A percentile compares a stretch with the other conserved stretches of the same genome.
Evolutionary conservation across 305 asterid genomes (phyloP).

Genomic region (Rubia balearica): DNA sequence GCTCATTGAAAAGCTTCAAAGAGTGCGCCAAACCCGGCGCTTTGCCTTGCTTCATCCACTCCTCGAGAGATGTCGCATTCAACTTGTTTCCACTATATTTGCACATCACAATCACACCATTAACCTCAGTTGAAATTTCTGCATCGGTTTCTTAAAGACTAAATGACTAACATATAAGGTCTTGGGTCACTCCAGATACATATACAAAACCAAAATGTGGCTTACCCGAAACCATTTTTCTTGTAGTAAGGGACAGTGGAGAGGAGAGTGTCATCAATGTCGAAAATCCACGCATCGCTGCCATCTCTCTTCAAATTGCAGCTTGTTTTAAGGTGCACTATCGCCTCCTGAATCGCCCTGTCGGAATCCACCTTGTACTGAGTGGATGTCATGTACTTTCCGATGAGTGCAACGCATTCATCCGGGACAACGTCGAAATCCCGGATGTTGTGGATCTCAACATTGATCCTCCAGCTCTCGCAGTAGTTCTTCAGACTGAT

Average conservation of each 20-base stretch:
- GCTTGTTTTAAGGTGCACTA: slow-evolving; percentile 35
- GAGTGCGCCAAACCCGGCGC: slow-evolving; percentile 52
- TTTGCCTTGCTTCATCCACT: slow-evolving; percentile 55
- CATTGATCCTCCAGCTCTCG: slow-evolving; percentile 76
- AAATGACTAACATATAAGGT: no score
- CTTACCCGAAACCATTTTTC: slow-evolving; percentile 60
- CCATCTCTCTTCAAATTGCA: slow-evolving; percentile 54
- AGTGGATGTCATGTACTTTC: slow-evolving; percentile 59
- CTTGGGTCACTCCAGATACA: no score
- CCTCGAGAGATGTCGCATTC: slow-evolving; percentile 33
- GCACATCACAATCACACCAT: background rate
- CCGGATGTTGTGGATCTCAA: slow-evolving; percentile 52
- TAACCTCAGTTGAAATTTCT: background rate
- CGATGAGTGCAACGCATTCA: slow-evolving; percentile 49
- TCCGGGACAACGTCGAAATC: slow-evolving; percentile 54
- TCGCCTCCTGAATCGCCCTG: slow-evolving; percentile 45
- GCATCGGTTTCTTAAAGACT: no score
- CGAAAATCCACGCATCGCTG: slow-evolving; percentile 55
- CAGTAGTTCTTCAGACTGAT: slow-evolving; percentile 63
- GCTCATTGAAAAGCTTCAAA: slow-evolving; percentile 48
- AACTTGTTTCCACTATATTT: slow-evolving; percentile 24
- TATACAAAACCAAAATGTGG: background rate
- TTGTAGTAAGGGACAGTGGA: slow-evolving; percentile 66
- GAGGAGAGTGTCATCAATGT: slow-evolving; percentile 65
- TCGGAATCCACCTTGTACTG: slow-evolving; percentile 61